Evolutionary conservation across 2,329 filamentous ascomycete genomes (phyloP).

Genomic region (Colletotrichum sp.): DNA sequence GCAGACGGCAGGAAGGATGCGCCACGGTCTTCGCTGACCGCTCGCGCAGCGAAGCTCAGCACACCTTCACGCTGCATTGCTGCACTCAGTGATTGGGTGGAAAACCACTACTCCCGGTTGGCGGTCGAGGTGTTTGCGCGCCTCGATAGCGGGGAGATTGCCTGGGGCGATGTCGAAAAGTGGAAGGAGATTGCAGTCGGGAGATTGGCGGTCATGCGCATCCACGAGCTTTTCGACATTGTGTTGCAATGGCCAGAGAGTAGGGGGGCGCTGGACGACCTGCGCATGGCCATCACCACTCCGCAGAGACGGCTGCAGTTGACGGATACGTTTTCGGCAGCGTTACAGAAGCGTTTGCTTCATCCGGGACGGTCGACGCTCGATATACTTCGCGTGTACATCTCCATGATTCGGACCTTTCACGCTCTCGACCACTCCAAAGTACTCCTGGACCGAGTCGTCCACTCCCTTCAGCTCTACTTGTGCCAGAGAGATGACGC

Average conservation of each 20-base stretch:
- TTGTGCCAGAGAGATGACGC: constrained; percentile 79
- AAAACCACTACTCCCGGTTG: constrained; percentile 69
- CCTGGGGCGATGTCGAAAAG: constrained; percentile 64
- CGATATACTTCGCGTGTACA: constrained; percentile 78
- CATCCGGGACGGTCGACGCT: constrained; percentile 79
- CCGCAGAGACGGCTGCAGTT: constrained; percentile 72
- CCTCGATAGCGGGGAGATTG: constrained; percentile 47
- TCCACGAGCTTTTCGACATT: constrained; percentile 79
- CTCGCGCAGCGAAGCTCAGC: constrained; percentile 24
- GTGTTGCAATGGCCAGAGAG: constrained; percentile 77
- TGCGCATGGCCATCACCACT: constrained; percentile 73
- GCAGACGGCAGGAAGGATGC: constrained; percentile 28
- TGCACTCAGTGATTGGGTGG: constrained; percentile 70
- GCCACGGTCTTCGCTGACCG: constrained; percentile 27
- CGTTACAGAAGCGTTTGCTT: constrained; percentile 70
- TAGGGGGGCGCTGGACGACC: constrained; percentile 74
- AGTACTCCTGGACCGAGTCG: constrained; percentile 77
- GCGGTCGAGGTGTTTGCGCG: constrained; percentile 65
- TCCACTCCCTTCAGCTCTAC: constrained; percentile 76
- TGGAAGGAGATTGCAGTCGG: constrained; percentile 76
- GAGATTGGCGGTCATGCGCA: constrained; percentile 71
- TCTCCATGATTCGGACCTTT: constrained; percentile 79
- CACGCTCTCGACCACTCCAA: constrained; percentile 78
- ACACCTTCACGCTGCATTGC: constrained; percentile 60
- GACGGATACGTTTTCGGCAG: constrained; percentile 71